Conservation (phyloP, 371 early-diverging fungal genomes). For the Mucor lusitanicus region DNA sequence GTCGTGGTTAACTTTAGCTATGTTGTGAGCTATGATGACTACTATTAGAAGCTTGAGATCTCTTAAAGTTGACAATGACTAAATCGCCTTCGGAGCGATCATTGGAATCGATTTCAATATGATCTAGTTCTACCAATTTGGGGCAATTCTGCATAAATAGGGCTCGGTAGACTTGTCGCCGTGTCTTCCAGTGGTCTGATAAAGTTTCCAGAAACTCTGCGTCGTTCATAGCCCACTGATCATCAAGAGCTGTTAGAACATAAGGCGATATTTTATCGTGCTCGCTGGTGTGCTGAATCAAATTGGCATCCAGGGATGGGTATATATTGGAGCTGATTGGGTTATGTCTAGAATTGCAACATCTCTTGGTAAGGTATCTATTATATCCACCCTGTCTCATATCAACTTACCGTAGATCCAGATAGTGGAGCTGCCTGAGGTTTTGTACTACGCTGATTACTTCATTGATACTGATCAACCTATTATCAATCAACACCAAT, state of each 20-base stretch:
- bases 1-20: neutral
- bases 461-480: slow-evolving; percentile 40
- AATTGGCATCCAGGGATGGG: slow-evolving; percentile 14
- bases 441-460: slow-evolving; percentile 36
- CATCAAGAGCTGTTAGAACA: slow-evolving; percentile 33
- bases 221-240: slow-evolving; percentile 47
- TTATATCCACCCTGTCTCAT: neutral
- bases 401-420: slow-evolving; percentile 50
- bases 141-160: slow-evolving; percentile 44
- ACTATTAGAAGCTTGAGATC: neutral
- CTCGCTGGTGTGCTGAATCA: neutral
- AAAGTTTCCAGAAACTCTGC: slow-evolving; percentile 33
- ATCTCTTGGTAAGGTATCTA: neutral
- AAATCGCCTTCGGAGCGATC: slow-evolving; percentile 12
- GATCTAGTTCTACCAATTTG: slow-evolving; percentile 49
- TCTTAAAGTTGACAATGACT: slow-evolving; percentile 4
- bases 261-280: slow-evolving; percentile 29
- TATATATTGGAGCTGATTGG: slow-evolving; percentile 36
- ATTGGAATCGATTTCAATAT: slow-evolving; percentile 17
- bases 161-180: slow-evolving; percentile 50
- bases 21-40: neutral
- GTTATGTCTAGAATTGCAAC: slow-evolving; percentile 26
- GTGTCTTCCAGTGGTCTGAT: slow-evolving; percentile 41
- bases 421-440: slow-evolving; percentile 39
- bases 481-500: slow-evolving; percentile 55